Percentiles rank a stretch among this genome's conserved stretches.
Evolutionary conservation across 768 basidiomycete genomes (phyloP).

Genomic region (Pisolithus orientalis): DNA sequence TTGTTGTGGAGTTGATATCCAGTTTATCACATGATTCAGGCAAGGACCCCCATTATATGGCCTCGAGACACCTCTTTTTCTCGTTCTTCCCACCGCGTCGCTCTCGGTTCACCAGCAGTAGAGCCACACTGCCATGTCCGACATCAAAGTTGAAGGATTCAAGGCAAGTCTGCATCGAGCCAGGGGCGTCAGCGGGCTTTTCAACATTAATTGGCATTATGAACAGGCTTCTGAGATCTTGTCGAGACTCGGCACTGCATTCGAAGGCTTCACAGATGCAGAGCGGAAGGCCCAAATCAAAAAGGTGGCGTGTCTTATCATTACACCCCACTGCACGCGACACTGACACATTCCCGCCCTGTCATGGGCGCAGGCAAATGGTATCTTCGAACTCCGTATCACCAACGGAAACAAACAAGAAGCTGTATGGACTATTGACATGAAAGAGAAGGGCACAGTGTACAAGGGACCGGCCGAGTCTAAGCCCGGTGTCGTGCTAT

Average conservation of each 20-base stretch:
- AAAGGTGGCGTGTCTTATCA: conserved; percentile 43
- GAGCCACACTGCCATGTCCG: conserved; percentile 44
- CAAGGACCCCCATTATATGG: no score
- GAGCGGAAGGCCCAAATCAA: conserved; percentile 69
- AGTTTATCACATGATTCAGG: no score
- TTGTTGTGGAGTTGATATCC: no score
- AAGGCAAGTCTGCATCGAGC: conserved; percentile 38
- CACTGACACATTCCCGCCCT: no score
- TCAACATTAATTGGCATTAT: not conserved
- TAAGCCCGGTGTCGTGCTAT: conserved; percentile 80
- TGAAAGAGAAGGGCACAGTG: conserved; percentile 77
- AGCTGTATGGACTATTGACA: conserved; percentile 85
- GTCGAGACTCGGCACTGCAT: conserved; percentile 42
- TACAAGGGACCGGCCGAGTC: conserved; percentile 57
- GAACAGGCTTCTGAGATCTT: conserved; percentile 64
- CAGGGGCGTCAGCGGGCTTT: not conserved
- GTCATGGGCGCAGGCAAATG: conserved; percentile 54
- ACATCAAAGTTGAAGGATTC: conserved; percentile 71
- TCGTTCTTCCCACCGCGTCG: no score
- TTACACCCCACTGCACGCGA: not conserved
- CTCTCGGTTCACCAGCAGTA: no score
- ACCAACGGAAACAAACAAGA: conserved; percentile 67
- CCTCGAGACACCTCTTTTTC: no score
- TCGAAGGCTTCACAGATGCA: conserved; percentile 47
- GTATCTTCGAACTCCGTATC: conserved; percentile 81